These are phyloP conservation scores for Ballota nigra DNA, from an alignment of 257 asterid species.

Conservation along the genomic window DNA sequence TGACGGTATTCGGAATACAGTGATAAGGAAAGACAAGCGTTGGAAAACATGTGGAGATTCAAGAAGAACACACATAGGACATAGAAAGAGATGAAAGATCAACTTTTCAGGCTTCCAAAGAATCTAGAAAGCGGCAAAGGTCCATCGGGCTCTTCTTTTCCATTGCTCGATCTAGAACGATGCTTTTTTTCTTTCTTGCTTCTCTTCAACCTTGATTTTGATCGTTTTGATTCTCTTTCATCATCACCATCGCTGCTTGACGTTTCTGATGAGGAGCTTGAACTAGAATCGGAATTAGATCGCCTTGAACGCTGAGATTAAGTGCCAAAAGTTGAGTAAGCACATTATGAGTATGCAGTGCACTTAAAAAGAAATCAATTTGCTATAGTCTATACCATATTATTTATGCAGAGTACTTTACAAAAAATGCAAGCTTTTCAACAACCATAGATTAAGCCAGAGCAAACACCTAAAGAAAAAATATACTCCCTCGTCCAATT, in stretches of 20 bases:
- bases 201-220: constrained; percentile 61
- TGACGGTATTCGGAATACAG: neutral
- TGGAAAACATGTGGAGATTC: neutral
- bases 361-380: neutral
- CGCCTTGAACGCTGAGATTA: constrained; percentile 40
- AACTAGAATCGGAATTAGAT: constrained; percentile 53
- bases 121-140: constrained; percentile 44
- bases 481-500: too few species aligned
- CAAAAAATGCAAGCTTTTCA: neutral
- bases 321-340: neutral
- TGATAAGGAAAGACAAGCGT: neutral
- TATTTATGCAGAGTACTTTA: neutral
- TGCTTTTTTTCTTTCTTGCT: constrained; percentile 72
- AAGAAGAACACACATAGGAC: neutral
- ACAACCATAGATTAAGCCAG: neutral
- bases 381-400: neutral
- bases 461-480: neutral
- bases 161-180: constrained; percentile 23
- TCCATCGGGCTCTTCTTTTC: constrained; percentile 56
- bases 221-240: constrained; percentile 60
- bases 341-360: neutral
- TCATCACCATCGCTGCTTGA: constrained; percentile 78
- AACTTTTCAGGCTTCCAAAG: neutral
- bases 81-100: neutral
- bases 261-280: constrained; percentile 65